Conservation (phyloP, 495 filamentous ascomycete genomes). For the Xylaria curta region DNA sequence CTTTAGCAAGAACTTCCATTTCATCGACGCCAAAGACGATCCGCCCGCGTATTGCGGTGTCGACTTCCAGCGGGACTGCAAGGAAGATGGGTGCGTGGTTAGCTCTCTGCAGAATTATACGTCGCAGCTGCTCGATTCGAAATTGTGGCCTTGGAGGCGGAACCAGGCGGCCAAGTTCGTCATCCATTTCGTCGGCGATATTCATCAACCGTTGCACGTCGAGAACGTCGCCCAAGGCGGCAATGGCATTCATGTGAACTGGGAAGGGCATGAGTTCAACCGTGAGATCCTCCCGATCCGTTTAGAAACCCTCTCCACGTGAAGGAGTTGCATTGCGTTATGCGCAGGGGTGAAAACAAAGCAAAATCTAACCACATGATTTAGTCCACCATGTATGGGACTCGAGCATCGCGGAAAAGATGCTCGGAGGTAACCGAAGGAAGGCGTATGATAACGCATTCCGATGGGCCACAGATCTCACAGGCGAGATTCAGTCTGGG, state of each 20-base stretch:
- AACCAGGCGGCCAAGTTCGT: constrained; percentile 66
- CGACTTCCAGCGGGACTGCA: constrained; percentile 67
- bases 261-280: constrained; percentile 55
- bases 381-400: constrained; percentile 69
- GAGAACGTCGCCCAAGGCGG: constrained; percentile 66
- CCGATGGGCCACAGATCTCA: constrained; percentile 59
- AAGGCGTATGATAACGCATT: constrained; percentile 53
- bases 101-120: constrained; percentile 67
- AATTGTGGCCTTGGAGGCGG: constrained; percentile 46
- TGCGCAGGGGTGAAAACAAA: not conserved
- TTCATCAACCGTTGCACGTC: constrained; percentile 70
- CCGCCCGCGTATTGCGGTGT: constrained; percentile 67
- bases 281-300: constrained; percentile 22
- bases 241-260: constrained; percentile 65
- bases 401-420: constrained; percentile 64
- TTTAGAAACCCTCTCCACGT: not conserved
- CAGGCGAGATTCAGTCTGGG: constrained; percentile 58
- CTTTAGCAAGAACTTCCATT: constrained; percentile 68
- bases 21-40: constrained; percentile 72
- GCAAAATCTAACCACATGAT: not conserved
- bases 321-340: not conserved
- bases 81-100: constrained; percentile 65
- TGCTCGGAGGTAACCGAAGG: constrained; percentile 53
- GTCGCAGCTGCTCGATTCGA: constrained; percentile 50
- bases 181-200: constrained; percentile 69